Evolutionary conservation across 2,329 filamentous ascomycete species (phyloP), one percentile per base, ranked within the genome.

Genomic region (Xylariomycetidae sp.): DNA sequence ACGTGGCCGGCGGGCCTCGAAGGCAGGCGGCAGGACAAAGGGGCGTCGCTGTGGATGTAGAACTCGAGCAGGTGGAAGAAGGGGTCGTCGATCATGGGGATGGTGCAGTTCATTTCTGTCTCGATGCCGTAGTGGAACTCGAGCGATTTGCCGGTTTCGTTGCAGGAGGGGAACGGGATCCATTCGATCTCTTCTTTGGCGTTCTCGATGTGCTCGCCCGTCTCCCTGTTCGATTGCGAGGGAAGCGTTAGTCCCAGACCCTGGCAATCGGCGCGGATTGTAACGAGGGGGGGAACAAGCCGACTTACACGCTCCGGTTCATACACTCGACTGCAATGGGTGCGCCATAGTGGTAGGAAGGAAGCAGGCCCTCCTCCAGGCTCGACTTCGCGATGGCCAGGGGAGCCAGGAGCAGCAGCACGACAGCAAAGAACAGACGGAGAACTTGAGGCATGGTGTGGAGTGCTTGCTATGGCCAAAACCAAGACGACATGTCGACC

Each of bases 41-140:
- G 92, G 13, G 88, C 89, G 63, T 98, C 92, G 66, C 84, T 88
- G 71, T 96, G 92, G 59, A 96, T 82, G 72, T 96, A 96, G 72
- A 95, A 96, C 65, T 96, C 85, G 65, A 90, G 81, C 32, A 90
- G 74, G 63, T 92, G 85, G 70, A 87, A 92, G 70, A 89, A 82
- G 25, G 82, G 75, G 57, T 90, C 85, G 50, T 74, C 72, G 50
- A 90, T 71, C 62, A 85, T 74, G 54, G 82, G 68, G 50, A 92
- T 79, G 35, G 85, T 92, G 68, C 85, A 92, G 65, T 90, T 90
- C 48, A 86, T 63, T 57, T 94, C 88, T 63, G 63, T 65, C 56
- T 90, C 85, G 47, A 84, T 64, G 57, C 89, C 89, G 65, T 95
- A 96, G 58, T 77, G 74, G 57, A 98, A 81, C 52, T 92, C 79